Conservation (phyloP, 805 yeast species). For the Henningerozyma blattae region DNA sequence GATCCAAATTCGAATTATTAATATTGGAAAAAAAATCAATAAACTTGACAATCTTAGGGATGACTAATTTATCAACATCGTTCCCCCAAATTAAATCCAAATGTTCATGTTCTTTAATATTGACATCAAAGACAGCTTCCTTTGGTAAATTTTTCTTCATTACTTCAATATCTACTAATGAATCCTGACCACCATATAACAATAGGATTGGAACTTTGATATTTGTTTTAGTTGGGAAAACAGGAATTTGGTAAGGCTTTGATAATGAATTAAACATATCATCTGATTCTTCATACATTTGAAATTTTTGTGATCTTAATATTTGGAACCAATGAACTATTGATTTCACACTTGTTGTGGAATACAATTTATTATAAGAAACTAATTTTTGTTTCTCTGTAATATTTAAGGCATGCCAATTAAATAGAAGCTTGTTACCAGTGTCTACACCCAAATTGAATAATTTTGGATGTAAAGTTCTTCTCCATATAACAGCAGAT, state of each 20-base stretch:
- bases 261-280: slow-evolving; percentile 27
- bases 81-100: slow-evolving; percentile 84
- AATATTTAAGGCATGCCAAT: slow-evolving; percentile 72
- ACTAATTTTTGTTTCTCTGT: slow-evolving; percentile 58
- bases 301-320: slow-evolving; percentile 62
- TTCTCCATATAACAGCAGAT: slow-evolving; percentile 69
- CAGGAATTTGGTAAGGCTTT: slow-evolving; percentile 25
- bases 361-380: slow-evolving; percentile 79
- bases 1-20: too few species aligned
- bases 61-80: slow-evolving; percentile 39
- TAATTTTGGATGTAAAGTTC: slow-evolving; percentile 23
- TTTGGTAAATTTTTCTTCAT: slow-evolving; percentile 60
- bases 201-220: slow-evolving; percentile 63
- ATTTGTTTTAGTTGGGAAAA: slow-evolving; percentile 49
- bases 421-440: slow-evolving; percentile 55
- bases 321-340: slow-evolving; percentile 97
- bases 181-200: slow-evolving; percentile 70
- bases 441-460: slow-evolving; percentile 46
- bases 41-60: slow-evolving; percentile 30
- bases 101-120: slow-evolving; percentile 71
- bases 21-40: slow-evolving; percentile 23
- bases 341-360: slow-evolving; percentile 82
- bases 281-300: slow-evolving; percentile 70
- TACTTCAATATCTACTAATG: slow-evolving; percentile 74
- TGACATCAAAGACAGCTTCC: slow-evolving; percentile 35